Base-by-base conservation (phyloP, 805 yeast genomes). In the Cyberlindnera lachancei region DNA sequence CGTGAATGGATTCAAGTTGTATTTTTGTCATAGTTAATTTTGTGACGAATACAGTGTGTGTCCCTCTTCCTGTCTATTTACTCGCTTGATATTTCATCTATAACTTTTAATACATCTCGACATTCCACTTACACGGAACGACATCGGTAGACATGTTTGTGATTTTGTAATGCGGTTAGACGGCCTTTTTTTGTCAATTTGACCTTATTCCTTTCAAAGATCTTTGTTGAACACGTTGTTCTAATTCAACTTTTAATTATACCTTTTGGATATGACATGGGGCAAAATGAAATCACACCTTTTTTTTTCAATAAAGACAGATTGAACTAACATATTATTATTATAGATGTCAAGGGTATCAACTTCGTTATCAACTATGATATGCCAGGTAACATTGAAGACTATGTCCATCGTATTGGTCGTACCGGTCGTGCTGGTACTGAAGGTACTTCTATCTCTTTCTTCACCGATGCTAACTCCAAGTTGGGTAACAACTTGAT, bases 351-450 rank as follows among this genome's bases (percentile, higher is more conserved):
- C 64, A 92, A 92, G 72, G 98, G 96, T 61, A 85, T 92, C 59
- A 81, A 88, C 50, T 78, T 69, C 53, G 98, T 92, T 41, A 73
- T 92, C 59, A 92, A 92, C 77, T 86, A 73, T 56, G 97, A 90
- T 63, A 90, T 90, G 88, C 97, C 98, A 56, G 87, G 85, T 63
- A 90, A 90, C 66, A 85, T 88, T 57, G 98, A 92, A 71, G 97
- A 92, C 68, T 90, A 90, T 61, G 96, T 90, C 43, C 98, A 90
- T 63, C 79, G 98, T 69, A 92, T 90, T 56, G 98, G 98, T 63
- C 88, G 55, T 46, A 50, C 98, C 45, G 98, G 98, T 61, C 86
- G 98, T 75, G 98, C 96, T 47, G 97, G 97, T 61, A 79, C 87
- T 42, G 70, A 72, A 42, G 98, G 98, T 73, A 88, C 92, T 41